phyloP scores from a whole-genome alignment of 1,284 basidiomycete species.

The Peniophora sp. region DNA sequence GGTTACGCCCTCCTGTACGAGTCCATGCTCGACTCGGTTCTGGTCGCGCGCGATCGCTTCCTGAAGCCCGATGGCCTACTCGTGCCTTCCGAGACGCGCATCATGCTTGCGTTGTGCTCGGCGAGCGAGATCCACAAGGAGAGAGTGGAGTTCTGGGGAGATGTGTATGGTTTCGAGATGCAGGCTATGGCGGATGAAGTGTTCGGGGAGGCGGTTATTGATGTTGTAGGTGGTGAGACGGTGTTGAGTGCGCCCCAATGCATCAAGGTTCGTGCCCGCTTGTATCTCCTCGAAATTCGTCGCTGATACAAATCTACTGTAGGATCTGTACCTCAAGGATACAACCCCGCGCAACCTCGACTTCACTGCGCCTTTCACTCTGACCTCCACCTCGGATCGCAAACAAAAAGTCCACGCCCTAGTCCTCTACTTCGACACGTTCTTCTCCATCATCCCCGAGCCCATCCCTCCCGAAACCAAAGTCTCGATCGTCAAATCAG shows the following conservation, averaged over 20 bases:
- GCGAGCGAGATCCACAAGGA: conserved; percentile 73
- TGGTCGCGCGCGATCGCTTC: conserved; percentile 82
- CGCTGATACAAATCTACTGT: not conserved
- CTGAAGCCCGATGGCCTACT: conserved; percentile 66
- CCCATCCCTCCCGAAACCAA: conserved; percentile 42
- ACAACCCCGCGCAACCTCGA: conserved; percentile 68
- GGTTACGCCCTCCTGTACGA: conserved; percentile 91
- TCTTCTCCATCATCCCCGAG: conserved; percentile 65
- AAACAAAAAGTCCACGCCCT: conserved; percentile 72
- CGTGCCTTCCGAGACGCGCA: conserved; percentile 85
- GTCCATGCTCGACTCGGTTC: conserved; percentile 94
- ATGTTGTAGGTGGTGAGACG: conserved; percentile 66
- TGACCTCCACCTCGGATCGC: conserved; percentile 51
- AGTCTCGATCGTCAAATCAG: conserved; percentile 47
- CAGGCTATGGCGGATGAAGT: conserved; percentile 67
- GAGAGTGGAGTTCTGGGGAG: conserved; percentile 82
- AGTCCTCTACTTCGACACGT: conserved; percentile 91
- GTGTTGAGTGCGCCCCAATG: conserved; percentile 61
- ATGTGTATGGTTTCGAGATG: conserved; percentile 92
- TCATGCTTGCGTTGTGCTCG: conserved; percentile 79
- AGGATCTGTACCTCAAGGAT: conserved; percentile 68
- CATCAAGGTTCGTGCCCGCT: conserved; percentile 52
- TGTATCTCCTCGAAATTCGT: conserved; percentile 1
- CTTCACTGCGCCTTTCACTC: conserved; percentile 69
- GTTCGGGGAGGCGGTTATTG: conserved; percentile 76